Evolutionary conservation across 306 rosid species (phyloP).

Genomic region (Quercus aquifolioides): DNA sequence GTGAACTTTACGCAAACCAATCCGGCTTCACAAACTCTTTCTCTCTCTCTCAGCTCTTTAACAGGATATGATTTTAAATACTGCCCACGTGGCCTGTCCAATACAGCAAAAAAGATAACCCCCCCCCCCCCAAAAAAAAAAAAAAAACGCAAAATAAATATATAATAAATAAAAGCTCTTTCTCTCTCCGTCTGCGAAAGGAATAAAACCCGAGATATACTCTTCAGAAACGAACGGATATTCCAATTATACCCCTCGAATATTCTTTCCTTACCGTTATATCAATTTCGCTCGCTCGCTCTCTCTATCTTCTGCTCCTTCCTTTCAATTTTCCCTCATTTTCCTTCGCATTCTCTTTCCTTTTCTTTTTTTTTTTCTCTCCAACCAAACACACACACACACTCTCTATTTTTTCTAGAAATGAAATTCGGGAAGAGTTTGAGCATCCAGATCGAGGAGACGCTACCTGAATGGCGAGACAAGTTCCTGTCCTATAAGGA

Average conservation of each 20-base stretch:
- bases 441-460: conserved; percentile 83
- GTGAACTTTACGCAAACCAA: not conserved
- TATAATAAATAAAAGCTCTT: not conserved
- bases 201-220: conserved; percentile 77
- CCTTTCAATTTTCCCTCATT: not conserved
- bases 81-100: conserved; percentile 7
- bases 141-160: not conserved
- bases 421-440: conserved; percentile 97
- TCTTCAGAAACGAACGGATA: conserved; percentile 51
- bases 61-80: not conserved
- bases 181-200: not conserved
- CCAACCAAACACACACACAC: not conserved
- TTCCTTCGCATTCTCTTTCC: not conserved
- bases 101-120: not conserved
- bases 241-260: conserved; percentile 71
- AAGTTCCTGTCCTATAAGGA: conserved; percentile 93
- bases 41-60: not conserved
- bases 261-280: conserved; percentile 67
- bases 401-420: not conserved
- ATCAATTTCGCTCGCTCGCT: conserved; percentile 1
- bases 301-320: not conserved
- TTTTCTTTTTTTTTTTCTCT: not conserved
- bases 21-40: not conserved
- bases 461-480: conserved; percentile 93
- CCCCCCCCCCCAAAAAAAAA: not conserved